These are phyloP conservation scores for Alternaria sp. DNA, from an alignment of 2,329 filamentous ascomycete genomes.

Conservation along the genomic window DNA sequence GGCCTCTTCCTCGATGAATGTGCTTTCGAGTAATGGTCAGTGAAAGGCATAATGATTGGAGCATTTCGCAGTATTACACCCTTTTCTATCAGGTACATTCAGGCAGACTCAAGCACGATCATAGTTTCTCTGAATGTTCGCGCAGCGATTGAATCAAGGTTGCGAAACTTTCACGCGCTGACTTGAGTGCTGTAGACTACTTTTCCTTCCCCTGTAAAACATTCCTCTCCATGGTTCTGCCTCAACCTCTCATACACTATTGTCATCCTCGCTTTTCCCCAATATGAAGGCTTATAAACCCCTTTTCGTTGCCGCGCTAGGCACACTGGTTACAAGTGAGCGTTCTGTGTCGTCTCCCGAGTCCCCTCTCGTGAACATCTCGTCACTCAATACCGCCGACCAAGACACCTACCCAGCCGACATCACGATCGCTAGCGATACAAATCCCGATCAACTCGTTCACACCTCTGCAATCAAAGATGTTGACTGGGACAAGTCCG, in stretches of 20 bases:
- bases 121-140: neutral
- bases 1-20: neutral
- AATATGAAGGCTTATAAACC: neutral
- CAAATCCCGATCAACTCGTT: neutral
- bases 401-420: neutral
- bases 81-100: neutral
- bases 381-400: neutral
- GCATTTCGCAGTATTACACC: neutral
- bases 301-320: neutral
- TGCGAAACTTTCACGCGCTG: neutral
- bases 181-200: neutral
- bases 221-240: neutral
- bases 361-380: neutral
- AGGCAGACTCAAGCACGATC: neutral
- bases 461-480: neutral
- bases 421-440: neutral
- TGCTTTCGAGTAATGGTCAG: neutral
- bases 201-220: neutral
- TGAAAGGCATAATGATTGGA: neutral
- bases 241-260: neutral
- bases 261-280: neutral
- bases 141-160: neutral
- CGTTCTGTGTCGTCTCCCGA: neutral
- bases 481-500: neutral
- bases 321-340: neutral